phyloP scores from a whole-genome alignment of 2,329 filamentous ascomycete genomes.

The Penicillium hesseltinei region DNA sequence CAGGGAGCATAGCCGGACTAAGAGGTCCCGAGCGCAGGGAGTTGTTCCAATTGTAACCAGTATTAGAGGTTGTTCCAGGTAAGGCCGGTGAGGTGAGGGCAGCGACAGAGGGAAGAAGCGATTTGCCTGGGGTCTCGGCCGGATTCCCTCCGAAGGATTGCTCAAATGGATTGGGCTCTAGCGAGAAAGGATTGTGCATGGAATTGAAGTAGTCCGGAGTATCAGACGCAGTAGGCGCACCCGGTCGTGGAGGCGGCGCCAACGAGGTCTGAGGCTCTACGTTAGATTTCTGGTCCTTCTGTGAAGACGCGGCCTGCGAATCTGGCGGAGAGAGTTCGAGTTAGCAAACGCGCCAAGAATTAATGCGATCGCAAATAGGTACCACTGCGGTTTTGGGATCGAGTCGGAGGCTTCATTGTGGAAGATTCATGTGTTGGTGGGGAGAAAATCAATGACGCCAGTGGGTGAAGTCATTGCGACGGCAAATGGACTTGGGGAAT shows the following conservation, averaged over 20 bases:
- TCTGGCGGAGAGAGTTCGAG: constrained; percentile 22
- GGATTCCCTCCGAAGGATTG: constrained; percentile 75
- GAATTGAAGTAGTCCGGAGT: constrained; percentile 69
- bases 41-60: constrained; percentile 74
- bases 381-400: constrained; percentile 19
- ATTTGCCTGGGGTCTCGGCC: constrained; percentile 74
- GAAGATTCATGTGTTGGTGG: constrained; percentile 15
- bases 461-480: constrained; percentile 39
- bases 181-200: constrained; percentile 54
- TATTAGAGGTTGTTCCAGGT: constrained; percentile 69
- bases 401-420: constrained; percentile 18
- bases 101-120: constrained; percentile 83
- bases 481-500: constrained; percentile 24
- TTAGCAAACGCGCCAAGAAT: constrained; percentile 23
- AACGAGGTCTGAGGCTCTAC: constrained; percentile 63
- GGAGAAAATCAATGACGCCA: constrained; percentile 36
- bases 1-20: constrained; percentile 95
- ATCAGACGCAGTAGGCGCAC: constrained; percentile 52
- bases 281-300: constrained; percentile 43
- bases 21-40: constrained; percentile 88
- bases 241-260: constrained; percentile 65
- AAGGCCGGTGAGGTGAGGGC: constrained; percentile 87
- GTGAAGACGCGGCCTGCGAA: constrained; percentile 32
- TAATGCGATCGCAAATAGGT: constrained; percentile 23
- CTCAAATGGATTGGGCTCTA: constrained; percentile 94